Evolutionary conservation across 2,329 filamentous ascomycete genomes (phyloP).

Genomic region (Periconia macrospinosa): DNA sequence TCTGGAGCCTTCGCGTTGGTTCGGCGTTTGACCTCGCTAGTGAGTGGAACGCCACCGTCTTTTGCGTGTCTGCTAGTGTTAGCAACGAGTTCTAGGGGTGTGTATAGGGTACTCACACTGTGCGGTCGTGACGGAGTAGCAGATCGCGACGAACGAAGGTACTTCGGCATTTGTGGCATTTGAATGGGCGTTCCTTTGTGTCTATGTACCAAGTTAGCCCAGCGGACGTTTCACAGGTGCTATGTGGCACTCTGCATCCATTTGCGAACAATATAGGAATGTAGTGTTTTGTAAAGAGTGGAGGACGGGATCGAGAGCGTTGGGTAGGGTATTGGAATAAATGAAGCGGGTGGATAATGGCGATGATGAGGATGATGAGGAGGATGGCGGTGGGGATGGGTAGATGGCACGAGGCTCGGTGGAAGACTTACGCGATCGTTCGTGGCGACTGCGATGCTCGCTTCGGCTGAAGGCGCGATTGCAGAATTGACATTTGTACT

Average conservation of each 20-base stretch:
- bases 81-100: neutral
- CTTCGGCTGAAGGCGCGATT: constrained; percentile 95
- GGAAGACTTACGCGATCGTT: constrained; percentile 87
- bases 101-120: constrained; percentile 69
- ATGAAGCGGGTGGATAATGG: neutral
- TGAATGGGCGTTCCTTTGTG: constrained; percentile 98
- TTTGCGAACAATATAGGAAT: neutral
- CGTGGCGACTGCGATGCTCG: constrained; percentile 95
- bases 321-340: too few relatives aligned
- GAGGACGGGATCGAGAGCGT: too few relatives aligned
- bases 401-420: neutral
- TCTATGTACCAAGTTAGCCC: constrained; percentile 61
- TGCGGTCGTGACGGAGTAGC: constrained; percentile 93
- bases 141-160: constrained; percentile 98
- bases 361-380: neutral
- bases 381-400: constrained; percentile 5
- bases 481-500: constrained; percentile 98
- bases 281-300: neutral
- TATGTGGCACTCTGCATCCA: too few relatives aligned
- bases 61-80: constrained; percentile 51
- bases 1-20: constrained; percentile 67
- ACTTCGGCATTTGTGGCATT: constrained; percentile 96
- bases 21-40: constrained; percentile 90
- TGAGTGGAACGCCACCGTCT: constrained; percentile 89
- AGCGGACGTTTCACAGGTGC: neutral